Evolutionary conservation across 2,329 filamentous ascomycete genomes (phyloP), one percentile per base, ranked within the genome.

Genomic region (Phialemoniopsis sp.): DNA sequence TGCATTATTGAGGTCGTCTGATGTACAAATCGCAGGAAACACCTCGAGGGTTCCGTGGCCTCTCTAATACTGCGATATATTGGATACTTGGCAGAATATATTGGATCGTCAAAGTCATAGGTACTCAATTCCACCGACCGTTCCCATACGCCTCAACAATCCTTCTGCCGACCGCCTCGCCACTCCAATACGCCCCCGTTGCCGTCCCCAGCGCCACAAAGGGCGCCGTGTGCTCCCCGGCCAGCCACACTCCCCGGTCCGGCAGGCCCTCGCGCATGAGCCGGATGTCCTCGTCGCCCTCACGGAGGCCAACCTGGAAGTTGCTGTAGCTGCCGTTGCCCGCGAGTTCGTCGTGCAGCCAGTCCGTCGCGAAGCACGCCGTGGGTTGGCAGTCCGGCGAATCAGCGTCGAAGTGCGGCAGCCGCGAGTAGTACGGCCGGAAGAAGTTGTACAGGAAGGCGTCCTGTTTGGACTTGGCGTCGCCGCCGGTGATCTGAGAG

Each of bases 171-270:
- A 89, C 86, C 15, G 74, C 76, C 66, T 95, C 88, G 2, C 90
- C 90, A 57, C 86, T 89, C 88, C 88, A 95, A 59, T 89, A 96
- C 10, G 91, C 91, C 1, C 91, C 91, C 1, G 89, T 94, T 12
- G 84, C 86, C 5, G 90, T 96, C 0, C 90, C 91, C 45, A 96
- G 61, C 10, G 87, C 89, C 19, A 94, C 82, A 66, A 95, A 95
- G 5, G 90, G 89, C 39, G 88, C 84, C 16, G 89, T 95, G 63
- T 95, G 89, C 63, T 95, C 89, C 0, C 89, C 89, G 0, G 89
- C 89, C 48, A 95, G 71, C 89, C 89, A 95, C 8, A 95, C 56
- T 0, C 86, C 81, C 16, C 79, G 67, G 12, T 78, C 79, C 1
- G 81, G 82, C 47, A 85, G 50, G 1, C 83, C 82, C 31, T 73